A percentile compares a stretch with the other conserved stretches of the same genome.
Conservation (phyloP, 345 rosid species). For the Noccaea caerulescens region DNA sequence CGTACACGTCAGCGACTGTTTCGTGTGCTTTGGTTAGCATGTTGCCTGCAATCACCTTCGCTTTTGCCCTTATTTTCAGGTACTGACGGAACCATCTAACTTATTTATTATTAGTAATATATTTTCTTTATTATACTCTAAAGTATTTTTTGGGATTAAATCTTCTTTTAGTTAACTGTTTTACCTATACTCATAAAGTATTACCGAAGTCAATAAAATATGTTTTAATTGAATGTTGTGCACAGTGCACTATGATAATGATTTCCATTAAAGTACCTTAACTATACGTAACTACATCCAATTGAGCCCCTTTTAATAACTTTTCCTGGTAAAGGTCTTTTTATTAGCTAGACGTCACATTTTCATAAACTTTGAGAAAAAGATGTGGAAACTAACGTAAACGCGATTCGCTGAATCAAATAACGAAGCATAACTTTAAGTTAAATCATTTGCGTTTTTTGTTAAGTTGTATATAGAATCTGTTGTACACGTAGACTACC, state of each 20-base stretch:
- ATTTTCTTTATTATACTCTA: neutral
- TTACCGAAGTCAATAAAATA: neutral
- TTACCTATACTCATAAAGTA: neutral
- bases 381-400: neutral
- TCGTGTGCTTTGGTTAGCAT: slow-evolving; percentile 60
- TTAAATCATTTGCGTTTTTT: neutral
- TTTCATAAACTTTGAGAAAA: slow-evolving; percentile 17
- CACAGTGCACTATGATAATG: slow-evolving; percentile 20
- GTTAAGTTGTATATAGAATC: neutral
- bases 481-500: neutral
- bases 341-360: slow-evolving; percentile 27
- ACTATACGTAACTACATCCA: slow-evolving; percentile 34
- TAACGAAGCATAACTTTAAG: too few species aligned
- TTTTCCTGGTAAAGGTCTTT: slow-evolving; percentile 31
- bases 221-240: neutral
- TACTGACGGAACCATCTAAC: slow-evolving; percentile 36
- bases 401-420: neutral
- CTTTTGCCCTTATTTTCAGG: slow-evolving; percentile 60
- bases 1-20: slow-evolving; percentile 63
- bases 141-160: neutral
- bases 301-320: neutral
- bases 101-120: neutral
- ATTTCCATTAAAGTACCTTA: slow-evolving; percentile 18
- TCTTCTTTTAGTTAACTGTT: neutral
- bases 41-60: slow-evolving; percentile 65